phyloP scores from a whole-genome alignment of 106 monocot genomes.

The Alisma plantagoaquatica region DNA sequence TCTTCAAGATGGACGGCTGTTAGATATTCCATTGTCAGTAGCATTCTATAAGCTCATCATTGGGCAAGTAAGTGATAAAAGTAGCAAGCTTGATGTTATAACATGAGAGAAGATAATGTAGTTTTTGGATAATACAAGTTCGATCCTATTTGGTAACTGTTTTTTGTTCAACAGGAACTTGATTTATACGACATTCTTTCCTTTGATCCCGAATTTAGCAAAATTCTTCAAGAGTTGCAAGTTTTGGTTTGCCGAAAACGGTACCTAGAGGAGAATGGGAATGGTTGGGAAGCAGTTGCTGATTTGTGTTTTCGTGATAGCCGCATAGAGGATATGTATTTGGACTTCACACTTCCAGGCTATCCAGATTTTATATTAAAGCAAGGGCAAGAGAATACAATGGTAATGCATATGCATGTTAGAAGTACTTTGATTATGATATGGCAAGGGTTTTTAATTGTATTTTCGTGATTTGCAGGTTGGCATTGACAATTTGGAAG shows the following conservation, averaged over 20 bases:
- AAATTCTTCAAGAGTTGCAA: slow-evolving; percentile 87
- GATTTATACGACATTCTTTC: slow-evolving; percentile 87
- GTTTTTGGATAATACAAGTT: too few species aligned
- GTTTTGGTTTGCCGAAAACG: slow-evolving; percentile 56
- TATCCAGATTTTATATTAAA: slow-evolving; percentile 85
- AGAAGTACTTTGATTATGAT: too few species aligned
- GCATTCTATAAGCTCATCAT: slow-evolving; percentile 86
- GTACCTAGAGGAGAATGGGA: slow-evolving; percentile 32
- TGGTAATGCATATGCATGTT: slow-evolving; percentile 36
- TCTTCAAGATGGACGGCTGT: slow-evolving; percentile 87
- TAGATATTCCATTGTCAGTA: slow-evolving; percentile 71
- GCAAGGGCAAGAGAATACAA: slow-evolving; percentile 42
- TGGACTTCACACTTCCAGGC: slow-evolving; percentile 94
- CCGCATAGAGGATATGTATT: slow-evolving; percentile 64
- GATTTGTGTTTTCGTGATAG: slow-evolving; percentile 66
- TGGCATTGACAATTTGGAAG: slow-evolving; percentile 78
- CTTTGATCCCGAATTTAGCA: slow-evolving; percentile 89
- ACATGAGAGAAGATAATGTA: too few species aligned
- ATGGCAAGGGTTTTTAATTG: too few species aligned
- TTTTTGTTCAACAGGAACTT: slow-evolving; percentile 44
- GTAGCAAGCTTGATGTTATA: too few species aligned
- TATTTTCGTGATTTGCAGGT: slow-evolving; percentile 31
- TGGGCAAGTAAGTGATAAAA: slow-evolving; percentile 51
- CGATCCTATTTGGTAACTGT: too few species aligned
- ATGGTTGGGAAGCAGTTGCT: slow-evolving; percentile 23